Conservation (phyloP, 2,329 filamentous ascomycete genomes). For the Diaporthe nobilis region DNA sequence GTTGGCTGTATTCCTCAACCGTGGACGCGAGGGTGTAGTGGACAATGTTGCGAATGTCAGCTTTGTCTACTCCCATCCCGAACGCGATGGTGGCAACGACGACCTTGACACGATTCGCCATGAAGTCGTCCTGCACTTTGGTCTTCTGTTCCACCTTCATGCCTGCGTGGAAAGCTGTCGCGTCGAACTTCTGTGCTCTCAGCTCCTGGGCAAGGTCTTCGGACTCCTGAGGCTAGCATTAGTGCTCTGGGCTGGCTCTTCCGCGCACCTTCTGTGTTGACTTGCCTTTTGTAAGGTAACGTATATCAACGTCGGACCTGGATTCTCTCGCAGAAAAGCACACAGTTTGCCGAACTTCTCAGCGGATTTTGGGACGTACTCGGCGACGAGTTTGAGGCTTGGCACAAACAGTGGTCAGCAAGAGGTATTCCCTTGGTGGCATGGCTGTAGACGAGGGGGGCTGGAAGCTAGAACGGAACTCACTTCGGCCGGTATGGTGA, state of each 20-base stretch:
- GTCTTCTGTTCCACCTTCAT: conserved; percentile 61
- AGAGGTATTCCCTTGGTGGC: background rate
- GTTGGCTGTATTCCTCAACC: conserved; percentile 70
- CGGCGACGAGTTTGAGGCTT: conserved; percentile 66
- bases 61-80: conserved; percentile 72
- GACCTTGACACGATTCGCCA: conserved; percentile 59
- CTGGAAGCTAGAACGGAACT: background rate
- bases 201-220: conserved; percentile 59
- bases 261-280: too few relatives aligned
- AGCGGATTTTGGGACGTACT: conserved; percentile 56
- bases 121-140: conserved; percentile 65
- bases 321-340: conserved; percentile 63
- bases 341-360: conserved; percentile 62
- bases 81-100: conserved; percentile 71
- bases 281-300: conserved; percentile 67
- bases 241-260: too few relatives aligned
- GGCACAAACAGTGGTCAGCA: background rate
- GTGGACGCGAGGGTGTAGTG: conserved; percentile 67
- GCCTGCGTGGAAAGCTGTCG: conserved; percentile 65
- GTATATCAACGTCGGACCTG: conserved; percentile 72
- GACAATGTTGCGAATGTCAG: conserved; percentile 67
- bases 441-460: background rate
- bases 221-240: conserved; percentile 53
- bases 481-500: conserved; percentile 71
- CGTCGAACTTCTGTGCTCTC: conserved; percentile 54